Base-by-base conservation (phyloP, 176 grass and related monocot genomes). In the Ampelocalamus luodianensis region DNA sequence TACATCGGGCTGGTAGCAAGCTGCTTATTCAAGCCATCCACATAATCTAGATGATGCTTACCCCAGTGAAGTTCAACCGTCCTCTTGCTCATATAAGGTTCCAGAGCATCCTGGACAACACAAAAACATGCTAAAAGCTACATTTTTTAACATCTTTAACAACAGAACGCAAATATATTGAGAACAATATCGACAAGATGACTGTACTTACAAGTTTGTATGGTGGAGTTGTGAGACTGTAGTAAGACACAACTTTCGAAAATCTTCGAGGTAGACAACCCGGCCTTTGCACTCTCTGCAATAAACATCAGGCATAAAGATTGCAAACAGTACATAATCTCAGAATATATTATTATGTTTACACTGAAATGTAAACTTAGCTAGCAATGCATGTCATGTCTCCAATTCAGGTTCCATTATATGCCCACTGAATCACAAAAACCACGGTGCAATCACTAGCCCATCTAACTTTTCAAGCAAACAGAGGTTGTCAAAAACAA, bases 51-150 rank as follows among this genome's bases (percentile, higher is more conserved):
- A 75, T 98, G 93, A 71, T 93, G 88, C 62, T 87, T 90, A 66
- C 90, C 93, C 93, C 96, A 98, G 75, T 95, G 96, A 54, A 95
- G 79, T 86, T 95, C 89, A 17, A 98, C 62, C 18, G 88, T 90
- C 80, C 77, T 90, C 78, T 72, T 89, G 88, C 96, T 94, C 88
- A 98, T 92, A 82, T 98, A 95, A 20, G 96, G 96, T 80, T 93
- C 96, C 83, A 98, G 80, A 53, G 93, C 91, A 84, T 98, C 91
- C 96, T 98, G 89, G 69, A 24, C 20, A 43, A 1, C 54, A 39
- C 17, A 55, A 76, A 61, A 55, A 8, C 12, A 83, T 26, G 24
- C n/a, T 55, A 17, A 32, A 55, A 14, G 60, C 2, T 17, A 44
- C 43, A 6, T 54, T 40, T 63, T 4, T 32, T 23, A 4, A 15